Evolutionary conservation across 2,329 filamentous ascomycete genomes (phyloP), one percentile per base, ranked within the genome.

Genomic region (Sporothrix phasma): DNA sequence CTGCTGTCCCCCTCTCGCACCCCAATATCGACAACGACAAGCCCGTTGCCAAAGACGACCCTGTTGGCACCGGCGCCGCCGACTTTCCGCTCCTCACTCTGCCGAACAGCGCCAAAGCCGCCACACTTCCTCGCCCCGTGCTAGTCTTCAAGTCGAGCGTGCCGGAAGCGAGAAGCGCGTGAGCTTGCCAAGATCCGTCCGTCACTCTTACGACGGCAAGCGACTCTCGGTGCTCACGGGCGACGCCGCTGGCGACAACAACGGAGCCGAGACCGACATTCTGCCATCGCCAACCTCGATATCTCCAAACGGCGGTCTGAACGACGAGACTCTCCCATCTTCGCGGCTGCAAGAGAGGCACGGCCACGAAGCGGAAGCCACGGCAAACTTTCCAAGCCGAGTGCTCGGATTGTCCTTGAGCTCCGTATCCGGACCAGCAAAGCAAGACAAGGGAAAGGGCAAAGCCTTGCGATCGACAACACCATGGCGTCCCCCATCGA

Each of bases 121-220:
- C 41, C 78, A 78, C 66, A 75, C 75, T 2, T 68, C 74, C 7
- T 76, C 77, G 3, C 73, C 76, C 15, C 76, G 80, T 11, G 73
- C 76, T n/a, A 84, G 80, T 67, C 73, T 83, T 29, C 81, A 81
- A 59, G 73, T 84, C 61, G 81, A 84, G 37, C 76, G 75, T 56
- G 72, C 75, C 39, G 78, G 76, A 64, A 76, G 75, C 58, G 79
- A 82, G 53, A 76, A 76, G 64, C 79, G 80, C 59, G 75, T 82
- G 64, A 83, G 80, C 69, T 74, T 85, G 15, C 82, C 82, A n/a
- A 74, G 72, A 13, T 82, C 81, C 4, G 71, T 85, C 37, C 79
- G 80, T 49, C 76, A 79, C 49, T 84, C 81, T 4, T 78, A 80
- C 77, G 81, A 84, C 74, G 78, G 76, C 62, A 80, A 79, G 68